phyloP scores from a whole-genome alignment of 257 asterid genomes.

The Avicennia marina region DNA sequence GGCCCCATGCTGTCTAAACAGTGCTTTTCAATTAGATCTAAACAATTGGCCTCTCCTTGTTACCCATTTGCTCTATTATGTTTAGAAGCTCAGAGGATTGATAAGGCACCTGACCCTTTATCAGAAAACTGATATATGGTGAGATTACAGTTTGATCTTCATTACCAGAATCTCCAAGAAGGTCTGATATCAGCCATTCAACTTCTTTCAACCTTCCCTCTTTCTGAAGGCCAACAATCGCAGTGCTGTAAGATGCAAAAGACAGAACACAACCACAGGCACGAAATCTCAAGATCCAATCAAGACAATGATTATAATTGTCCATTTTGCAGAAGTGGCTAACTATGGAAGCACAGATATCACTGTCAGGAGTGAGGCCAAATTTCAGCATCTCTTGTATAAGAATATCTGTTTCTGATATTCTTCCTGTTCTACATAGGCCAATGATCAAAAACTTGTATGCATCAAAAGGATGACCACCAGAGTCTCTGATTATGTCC shows the following conservation, averaged over 20 bases:
- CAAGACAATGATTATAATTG: conserved; percentile 15
- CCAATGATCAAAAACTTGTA: conserved; percentile 33
- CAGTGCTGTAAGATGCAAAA: conserved; percentile 16
- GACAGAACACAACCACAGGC: conserved; percentile 19
- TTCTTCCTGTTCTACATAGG: conserved; percentile 23
- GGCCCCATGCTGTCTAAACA: too few species aligned
- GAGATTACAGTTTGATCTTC: conserved; percentile 28
- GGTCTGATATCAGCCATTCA: conserved; percentile 21
- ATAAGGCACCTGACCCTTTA: conserved; percentile 20
- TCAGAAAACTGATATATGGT: conserved; percentile 28
- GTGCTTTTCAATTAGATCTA: background rate
- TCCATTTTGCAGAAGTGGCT: conserved; percentile 16
- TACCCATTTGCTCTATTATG: conserved; percentile 21
- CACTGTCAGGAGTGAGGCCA: conserved; percentile 25
- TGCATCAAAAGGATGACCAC: conserved; percentile 17
- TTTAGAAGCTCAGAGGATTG: conserved; percentile 13
- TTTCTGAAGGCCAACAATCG: conserved; percentile 28
- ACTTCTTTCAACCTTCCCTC: conserved; percentile 28
- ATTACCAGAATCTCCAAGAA: conserved; percentile 21
- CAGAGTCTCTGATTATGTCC: conserved; percentile 14
- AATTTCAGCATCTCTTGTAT: conserved; percentile 27
- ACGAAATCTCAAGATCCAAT: conserved; percentile 24
- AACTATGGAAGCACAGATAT: conserved; percentile 18
- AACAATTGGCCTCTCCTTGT: conserved; percentile 29
- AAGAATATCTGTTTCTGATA: conserved; percentile 27